Percentiles rank a stretch among this genome's conserved stretches.
Evolutionary conservation across 805 yeast species (phyloP).

Genomic region (Wickerhamiella bombiphila): DNA sequence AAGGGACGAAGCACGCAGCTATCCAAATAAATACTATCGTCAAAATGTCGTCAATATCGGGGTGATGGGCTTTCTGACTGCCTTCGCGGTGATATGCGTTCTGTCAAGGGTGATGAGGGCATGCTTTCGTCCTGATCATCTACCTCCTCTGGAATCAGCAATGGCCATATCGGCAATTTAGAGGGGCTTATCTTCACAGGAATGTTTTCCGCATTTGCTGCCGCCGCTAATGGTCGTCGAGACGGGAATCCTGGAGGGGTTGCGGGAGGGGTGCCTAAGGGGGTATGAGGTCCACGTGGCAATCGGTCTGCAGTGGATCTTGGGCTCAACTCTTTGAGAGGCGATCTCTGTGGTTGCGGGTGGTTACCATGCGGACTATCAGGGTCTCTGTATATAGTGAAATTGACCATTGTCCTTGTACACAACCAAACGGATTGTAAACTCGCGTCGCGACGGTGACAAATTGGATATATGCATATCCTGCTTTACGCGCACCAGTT

Average conservation of each 20-base stretch:
- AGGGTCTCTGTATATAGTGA: not conserved
- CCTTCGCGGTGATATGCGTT: not conserved
- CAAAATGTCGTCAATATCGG: too few relatives aligned
- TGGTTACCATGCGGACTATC: not conserved
- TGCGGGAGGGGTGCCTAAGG: too few relatives aligned
- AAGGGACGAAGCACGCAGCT: too few relatives aligned
- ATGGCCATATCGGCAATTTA: not conserved
- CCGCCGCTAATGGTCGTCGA: not conserved
- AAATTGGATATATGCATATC: too few relatives aligned
- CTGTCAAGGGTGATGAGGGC: not conserved
- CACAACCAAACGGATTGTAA: too few relatives aligned
- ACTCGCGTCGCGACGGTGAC: too few relatives aligned
- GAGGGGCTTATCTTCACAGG: not conserved
- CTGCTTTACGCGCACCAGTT: too few relatives aligned
- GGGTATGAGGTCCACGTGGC: not conserved
- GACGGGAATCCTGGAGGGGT: not conserved
- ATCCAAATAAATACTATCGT: too few relatives aligned
- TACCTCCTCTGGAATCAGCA: not conserved
- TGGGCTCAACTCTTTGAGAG: not conserved
- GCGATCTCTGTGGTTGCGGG: not conserved
- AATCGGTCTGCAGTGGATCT: not conserved
- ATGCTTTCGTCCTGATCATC: not conserved
- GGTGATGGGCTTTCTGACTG: too few relatives aligned
- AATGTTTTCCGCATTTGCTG: not conserved
- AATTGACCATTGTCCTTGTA: not conserved